Evolutionary conservation across 352 stramenopile species (phyloP).

Genomic region (Saprolegnia diclina): DNA sequence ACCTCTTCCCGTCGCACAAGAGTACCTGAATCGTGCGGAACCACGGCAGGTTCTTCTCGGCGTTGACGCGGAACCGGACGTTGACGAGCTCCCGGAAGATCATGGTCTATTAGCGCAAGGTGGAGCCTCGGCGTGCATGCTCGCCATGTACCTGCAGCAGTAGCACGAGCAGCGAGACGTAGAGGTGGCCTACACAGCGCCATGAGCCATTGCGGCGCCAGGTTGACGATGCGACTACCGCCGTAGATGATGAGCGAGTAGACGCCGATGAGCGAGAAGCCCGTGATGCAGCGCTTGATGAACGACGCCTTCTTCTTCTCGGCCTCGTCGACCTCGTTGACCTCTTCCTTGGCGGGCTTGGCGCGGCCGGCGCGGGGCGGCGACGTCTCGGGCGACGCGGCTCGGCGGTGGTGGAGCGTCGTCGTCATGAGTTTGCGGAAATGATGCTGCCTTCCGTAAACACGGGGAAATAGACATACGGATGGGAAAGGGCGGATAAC

Average conservation of each 20-base stretch:
- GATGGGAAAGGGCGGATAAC: constrained; percentile 2
- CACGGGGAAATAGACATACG: constrained; percentile 9
- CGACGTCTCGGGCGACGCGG: not conserved
- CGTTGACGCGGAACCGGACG: constrained; percentile 91
- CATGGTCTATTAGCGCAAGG: constrained; percentile 58
- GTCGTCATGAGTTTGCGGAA: not conserved
- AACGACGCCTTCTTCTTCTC: constrained; percentile 13
- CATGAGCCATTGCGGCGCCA: not conserved
- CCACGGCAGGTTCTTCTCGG: constrained; percentile 94
- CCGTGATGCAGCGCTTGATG: constrained; percentile 23
- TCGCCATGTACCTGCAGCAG: constrained; percentile 26
- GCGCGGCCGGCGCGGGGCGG: not conserved
- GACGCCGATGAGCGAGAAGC: constrained; percentile 24
- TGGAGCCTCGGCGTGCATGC: not conserved
- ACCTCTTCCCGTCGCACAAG: not conserved
- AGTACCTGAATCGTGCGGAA: constrained; percentile 93
- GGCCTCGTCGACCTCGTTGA: not conserved
- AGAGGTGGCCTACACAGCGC: constrained; percentile 42
- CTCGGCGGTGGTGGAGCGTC: not conserved
- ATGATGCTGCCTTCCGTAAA: constrained; percentile 17
- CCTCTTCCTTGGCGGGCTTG: not conserved
- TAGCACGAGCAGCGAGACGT: constrained; percentile 38
- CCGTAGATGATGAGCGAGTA: constrained; percentile 26
- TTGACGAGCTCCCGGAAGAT: constrained; percentile 98
- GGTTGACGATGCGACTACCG: not conserved